Base-by-base conservation (phyloP, 2,329 filamentous ascomycete species). In the Byssochlamys sp. region DNA sequence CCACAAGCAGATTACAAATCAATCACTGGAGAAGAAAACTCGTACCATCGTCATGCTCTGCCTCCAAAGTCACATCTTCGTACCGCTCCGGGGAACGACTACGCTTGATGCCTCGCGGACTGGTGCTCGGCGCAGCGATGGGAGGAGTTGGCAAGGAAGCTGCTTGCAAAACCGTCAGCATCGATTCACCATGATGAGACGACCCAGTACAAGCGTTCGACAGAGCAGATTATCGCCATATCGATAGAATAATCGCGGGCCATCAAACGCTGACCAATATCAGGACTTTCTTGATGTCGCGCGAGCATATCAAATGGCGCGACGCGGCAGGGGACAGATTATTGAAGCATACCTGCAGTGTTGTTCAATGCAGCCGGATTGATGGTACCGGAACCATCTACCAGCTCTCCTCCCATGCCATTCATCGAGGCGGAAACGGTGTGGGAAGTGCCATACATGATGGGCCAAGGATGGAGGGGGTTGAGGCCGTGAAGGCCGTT, bases 291-390 rank as follows among this genome's bases (percentile, higher is more conserved):
- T 29, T 31, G 6, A 35, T 53, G 52, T 24, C 31, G 52, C 19
- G 52, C 25, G 27, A 24, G 9, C 49, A 12, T 52, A 29, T 52
- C n/a, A 29, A 12, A 52, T 11, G 19, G 52, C 26, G 52, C 52
- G 52, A 35, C 26, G 49, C 25, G 52, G 26, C 4, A 11, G 14
- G 27, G 33, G 45, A 29, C 54, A 51, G 26, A 26, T 19, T 19
- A 52, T 39, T 55, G 58, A 58, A 25, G 35, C 74, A 68, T 85
- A 92, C 88, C 84, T 79, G 85, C 79, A 72, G 14, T 39, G 35
- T 86, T 86, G 78, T 88, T 90, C 78, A 95, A 82, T 63, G 88
- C 89, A 70, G 89, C 89, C 73, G 90, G 90, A 81, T 95, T 90
- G 81, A 95, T 94, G 71, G 90, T 95, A 73, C 88, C 89, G 80